phyloP scores from a whole-genome alignment of 768 basidiomycete genomes.

The Hysterangium stoloniferum region DNA sequence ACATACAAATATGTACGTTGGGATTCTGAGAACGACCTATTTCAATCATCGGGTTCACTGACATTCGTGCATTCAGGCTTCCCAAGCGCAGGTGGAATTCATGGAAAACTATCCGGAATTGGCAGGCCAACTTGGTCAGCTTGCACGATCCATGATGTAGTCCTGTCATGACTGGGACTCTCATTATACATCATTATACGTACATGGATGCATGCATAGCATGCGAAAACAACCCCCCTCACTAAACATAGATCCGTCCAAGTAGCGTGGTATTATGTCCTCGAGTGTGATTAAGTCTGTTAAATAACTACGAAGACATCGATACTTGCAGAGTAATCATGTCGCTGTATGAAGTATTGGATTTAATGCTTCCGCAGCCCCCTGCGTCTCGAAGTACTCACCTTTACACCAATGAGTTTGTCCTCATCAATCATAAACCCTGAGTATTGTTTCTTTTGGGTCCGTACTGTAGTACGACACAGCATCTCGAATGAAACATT shows the following conservation, averaged over 20 bases:
- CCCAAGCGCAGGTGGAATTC: conserved; percentile 76
- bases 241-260: background rate
- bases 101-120: conserved; percentile 75
- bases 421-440: conserved; percentile 11
- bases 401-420: conserved; percentile 6
- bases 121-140: conserved; percentile 37
- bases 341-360: too few species aligned
- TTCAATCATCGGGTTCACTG: conserved; percentile 2
- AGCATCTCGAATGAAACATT: background rate
- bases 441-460: background rate
- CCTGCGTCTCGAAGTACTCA: background rate
- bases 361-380: too few species aligned
- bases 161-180: background rate
- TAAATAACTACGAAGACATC: conserved; percentile 6
- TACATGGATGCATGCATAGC: background rate
- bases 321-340: background rate
- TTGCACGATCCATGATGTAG: conserved; percentile 21
- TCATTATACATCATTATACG: background rate
- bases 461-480: background rate
- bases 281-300: too few species aligned
- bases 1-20: conserved; percentile 71
- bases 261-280: background rate
- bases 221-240: conserved; percentile 1
- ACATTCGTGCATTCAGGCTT: conserved; percentile 44
- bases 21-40: background rate